Base-by-base conservation (phyloP, 2,329 filamentous ascomycete species). In the Claviceps maximensis region DNA sequence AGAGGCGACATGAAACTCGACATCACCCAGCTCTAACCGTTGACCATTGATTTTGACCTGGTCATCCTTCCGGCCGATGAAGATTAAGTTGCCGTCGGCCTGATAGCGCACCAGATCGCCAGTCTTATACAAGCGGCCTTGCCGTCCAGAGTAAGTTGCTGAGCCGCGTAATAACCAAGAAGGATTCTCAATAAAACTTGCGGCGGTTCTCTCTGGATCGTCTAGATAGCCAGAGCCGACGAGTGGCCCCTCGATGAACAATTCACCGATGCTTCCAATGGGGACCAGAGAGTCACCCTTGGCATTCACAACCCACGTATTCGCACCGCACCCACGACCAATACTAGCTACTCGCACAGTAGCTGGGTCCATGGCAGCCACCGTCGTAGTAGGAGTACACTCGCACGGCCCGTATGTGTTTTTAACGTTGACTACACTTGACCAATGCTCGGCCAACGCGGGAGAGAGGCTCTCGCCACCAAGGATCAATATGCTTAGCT, bases 11-110 rank as follows among this genome's bases (percentile, higher is more conserved):
- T 50, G 21, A 19, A 29, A 36, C 23, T 55, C 57, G 3, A 57
- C 50, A 21, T 52, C 55, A 36, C 38, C 53, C 13, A 55, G 50
- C 49, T 58, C 57, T 13, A 58, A 46, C 1, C 57, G 55, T 41
- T 58, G 57, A 45, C 81, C 80, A n/a, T 71, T 69, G 13, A 81
- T 62, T 58, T 82, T 82, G 40, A 80, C 69, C 59, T 81, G 77
- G 0, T 66, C 68, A 57, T 81, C 78, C 56, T 78, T 66, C 40
- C 75, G 75, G 2, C 48, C 36, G 41, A 76, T 57, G 49, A 68
- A 73, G 0, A 62, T 55, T 6, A 76, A 60, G n/a, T 55, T 58
- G 4, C 70, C 70, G 49, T 74, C 61, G 0, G 52, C 25, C 33
- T 63, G 56, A 25, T 67, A 65, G 13, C 56, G 54, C 12, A 59